phyloP scores from a whole-genome alignment of 257 asterid genomes.

The Forsythia viridissima region DNA sequence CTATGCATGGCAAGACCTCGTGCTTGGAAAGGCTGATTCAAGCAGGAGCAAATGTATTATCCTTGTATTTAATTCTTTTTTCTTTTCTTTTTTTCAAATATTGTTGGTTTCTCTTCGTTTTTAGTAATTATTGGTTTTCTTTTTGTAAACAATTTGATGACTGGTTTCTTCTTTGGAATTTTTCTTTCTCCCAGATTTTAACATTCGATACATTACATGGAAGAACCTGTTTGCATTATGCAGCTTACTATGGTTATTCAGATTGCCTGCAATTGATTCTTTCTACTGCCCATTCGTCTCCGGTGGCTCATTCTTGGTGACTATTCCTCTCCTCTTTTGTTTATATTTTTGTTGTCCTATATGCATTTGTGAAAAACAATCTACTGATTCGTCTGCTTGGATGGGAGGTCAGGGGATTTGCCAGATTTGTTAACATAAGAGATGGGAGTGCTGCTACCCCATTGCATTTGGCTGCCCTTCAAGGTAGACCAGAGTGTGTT shows the following conservation, averaged over 20 bases:
- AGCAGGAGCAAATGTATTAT: constrained; percentile 78
- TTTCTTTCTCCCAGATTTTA: constrained; percentile 47
- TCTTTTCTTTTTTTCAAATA: background rate
- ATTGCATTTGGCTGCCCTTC: constrained; percentile 80
- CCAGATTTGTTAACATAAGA: constrained; percentile 71
- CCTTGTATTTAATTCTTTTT: background rate
- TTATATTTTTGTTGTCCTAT: background rate
- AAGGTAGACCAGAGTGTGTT: constrained; percentile 59
- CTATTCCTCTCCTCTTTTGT: background rate
- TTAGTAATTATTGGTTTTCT: background rate
- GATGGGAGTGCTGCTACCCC: constrained; percentile 83
- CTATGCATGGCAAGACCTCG: constrained; percentile 67
- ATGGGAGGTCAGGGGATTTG: constrained; percentile 63
- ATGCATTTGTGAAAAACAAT: background rate
- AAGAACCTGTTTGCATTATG: constrained; percentile 84
- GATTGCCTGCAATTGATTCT: constrained; percentile 72
- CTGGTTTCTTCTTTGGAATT: background rate
- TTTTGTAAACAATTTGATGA: constrained; percentile 2
- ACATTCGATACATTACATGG: constrained; percentile 68
- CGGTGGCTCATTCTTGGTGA: constrained; percentile 80
- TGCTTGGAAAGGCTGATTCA: constrained; percentile 68
- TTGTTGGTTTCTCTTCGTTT: background rate
- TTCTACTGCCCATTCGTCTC: constrained; percentile 59
- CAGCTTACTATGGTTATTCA: constrained; percentile 76
- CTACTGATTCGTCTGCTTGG: constrained; percentile 20